Evolutionary conservation across 192 early-diverging fungal species (phyloP), one percentile per base, ranked within the genome.

Genomic region (Backusella macrospora): DNA sequence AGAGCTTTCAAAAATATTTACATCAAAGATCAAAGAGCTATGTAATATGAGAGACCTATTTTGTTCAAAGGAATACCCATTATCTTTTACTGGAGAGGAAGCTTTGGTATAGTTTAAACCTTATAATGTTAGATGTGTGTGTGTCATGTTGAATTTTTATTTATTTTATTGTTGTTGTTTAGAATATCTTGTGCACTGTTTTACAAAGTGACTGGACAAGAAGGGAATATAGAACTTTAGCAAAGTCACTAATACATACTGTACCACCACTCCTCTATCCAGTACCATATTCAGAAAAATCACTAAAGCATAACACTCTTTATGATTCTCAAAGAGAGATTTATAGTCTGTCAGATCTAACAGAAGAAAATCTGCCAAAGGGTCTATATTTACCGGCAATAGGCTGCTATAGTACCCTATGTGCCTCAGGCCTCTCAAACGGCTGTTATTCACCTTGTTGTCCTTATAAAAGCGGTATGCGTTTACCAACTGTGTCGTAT

Each of bases 21-120:
- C 65, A 21, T 63, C 62, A 21, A 43, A 40, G 15, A 44, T 77
- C 15, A 43, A 71, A 14, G 49, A 16, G 0, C 34, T 77, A 6
- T 39, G 34, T 46, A 14, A 52, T 6, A 43, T 42, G 10, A 68
- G 80, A 34, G 62, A 72, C 12, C 47, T 78, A 0, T 77, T 78
- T 69, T 81, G 76, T 45, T 37, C 76, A 3, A 70, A 62, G 3
- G 76, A 75, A 47, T 81, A 78, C 62, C 76, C 80, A 23, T n/a
- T 48, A 14, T 78, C 76, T 72, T 81, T 81, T 52, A 75, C 73
- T 45, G 80, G 80, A 44, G 62, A 72, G 42, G 80, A 81, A 65
- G 80, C 80, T 63, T 40, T 81, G 68, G 80, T 81, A 72, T 16
- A 74, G 9, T 59, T 26, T 49, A 9, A 34, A 34, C 29, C 2